Evolutionary conservation across 129 eudicot genomes (phyloP).

Genomic region (Centaurea solstitialis): DNA sequence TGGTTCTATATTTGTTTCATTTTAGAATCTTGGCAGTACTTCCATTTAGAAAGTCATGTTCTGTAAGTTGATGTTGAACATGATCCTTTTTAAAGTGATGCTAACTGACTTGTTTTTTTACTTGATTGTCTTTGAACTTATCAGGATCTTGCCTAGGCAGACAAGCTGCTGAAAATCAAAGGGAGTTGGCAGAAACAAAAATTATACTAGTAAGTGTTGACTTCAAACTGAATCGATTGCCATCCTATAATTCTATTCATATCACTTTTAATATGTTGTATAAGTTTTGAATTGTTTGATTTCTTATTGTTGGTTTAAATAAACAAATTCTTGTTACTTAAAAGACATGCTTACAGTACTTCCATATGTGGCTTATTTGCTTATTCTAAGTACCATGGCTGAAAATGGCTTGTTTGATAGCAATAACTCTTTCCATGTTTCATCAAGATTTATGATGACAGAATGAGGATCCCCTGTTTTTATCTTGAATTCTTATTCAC

Average conservation of each 20-base stretch:
- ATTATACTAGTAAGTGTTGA: conserved; percentile 83
- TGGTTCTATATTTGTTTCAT: not conserved
- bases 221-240: not conserved
- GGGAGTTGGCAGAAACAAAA: conserved; percentile 98
- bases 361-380: not conserved
- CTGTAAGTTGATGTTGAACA: conserved; percentile 13
- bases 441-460: not conserved
- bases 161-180: conserved; percentile 88
- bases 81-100: not conserved
- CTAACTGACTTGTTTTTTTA: not conserved
- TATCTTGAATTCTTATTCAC: too few relatives aligned
- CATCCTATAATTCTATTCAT: too few relatives aligned
- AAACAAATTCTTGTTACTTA: too few relatives aligned
- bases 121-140: conserved; percentile 6
- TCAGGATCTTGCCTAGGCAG: conserved; percentile 99
- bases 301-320: not conserved
- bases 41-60: not conserved
- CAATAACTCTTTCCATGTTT: not conserved
- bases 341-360: not conserved
- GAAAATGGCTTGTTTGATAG: not conserved
- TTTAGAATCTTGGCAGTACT: not conserved
- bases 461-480: too few relatives aligned
- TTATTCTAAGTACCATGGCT: not conserved
- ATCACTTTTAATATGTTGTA: too few relatives aligned
- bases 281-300: not conserved